A percentile compares a stretch with the other conserved stretches of the same genome.
Conservation (phyloP, 805 yeast species). For the Danielia reshetovae region DNA sequence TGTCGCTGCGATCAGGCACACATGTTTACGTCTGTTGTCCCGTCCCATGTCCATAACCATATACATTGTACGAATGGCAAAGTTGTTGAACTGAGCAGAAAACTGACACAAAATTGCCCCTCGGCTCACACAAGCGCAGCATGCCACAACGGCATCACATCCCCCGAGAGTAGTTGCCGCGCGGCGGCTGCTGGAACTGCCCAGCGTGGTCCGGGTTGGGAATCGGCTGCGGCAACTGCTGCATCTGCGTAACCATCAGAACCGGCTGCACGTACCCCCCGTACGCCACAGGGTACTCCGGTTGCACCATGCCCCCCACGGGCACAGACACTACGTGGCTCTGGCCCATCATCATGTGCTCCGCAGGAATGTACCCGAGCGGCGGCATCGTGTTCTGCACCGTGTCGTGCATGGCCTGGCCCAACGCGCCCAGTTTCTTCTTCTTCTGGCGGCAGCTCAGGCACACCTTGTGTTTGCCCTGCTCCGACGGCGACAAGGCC, state of each 20-base stretch:
- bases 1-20: no score
- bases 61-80: no score
- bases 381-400: slow-evolving; percentile 8
- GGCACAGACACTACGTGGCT: no score
- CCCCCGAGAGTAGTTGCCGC: background rate
- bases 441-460: slow-evolving; percentile 49
- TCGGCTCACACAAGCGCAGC: no score
- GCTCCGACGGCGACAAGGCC: slow-evolving; percentile 41
- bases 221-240: slow-evolving; percentile 5
- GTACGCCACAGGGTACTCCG: slow-evolving; percentile 11
- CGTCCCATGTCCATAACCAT: no score
- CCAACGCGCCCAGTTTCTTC: slow-evolving; percentile 29
- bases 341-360: slow-evolving; percentile 11
- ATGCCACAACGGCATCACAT: no score
- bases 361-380: slow-evolving; percentile 11
- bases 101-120: no score
- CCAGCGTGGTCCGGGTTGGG: background rate
- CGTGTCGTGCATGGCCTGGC: background rate
- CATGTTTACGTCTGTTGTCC: no score
- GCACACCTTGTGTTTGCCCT: slow-evolving; percentile 56
- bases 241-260: slow-evolving; percentile 12
- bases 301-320: slow-evolving; percentile 4
- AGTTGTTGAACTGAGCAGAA: no score
- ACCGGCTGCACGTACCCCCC: slow-evolving; percentile 9
- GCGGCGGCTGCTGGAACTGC: background rate